These are phyloP conservation scores for Nicotiana undulata DNA, from an alignment of 257 asterid genomes.

Conservation along the genomic window DNA sequence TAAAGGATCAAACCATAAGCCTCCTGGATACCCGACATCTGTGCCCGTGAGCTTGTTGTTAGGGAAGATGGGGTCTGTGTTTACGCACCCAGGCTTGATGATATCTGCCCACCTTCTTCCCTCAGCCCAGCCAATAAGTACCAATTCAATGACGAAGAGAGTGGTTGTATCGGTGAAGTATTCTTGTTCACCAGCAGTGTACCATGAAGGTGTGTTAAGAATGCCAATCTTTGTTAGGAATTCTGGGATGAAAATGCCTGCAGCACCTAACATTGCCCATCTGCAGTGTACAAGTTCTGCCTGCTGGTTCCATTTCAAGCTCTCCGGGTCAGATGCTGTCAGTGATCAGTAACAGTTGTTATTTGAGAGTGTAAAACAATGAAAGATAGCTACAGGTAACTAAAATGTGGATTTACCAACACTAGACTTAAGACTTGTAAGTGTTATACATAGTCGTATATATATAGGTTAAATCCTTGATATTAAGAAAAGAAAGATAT, in stretches of 20 bases:
- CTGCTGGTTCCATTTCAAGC: conserved; percentile 84
- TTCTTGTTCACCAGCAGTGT: conserved; percentile 88
- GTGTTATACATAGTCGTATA: no score
- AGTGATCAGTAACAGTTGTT: neutral
- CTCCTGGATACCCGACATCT: conserved; percentile 94
- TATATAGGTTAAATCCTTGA: no score
- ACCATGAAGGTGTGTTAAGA: conserved; percentile 98
- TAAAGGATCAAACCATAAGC: conserved; percentile 94
- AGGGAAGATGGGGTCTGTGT: conserved; percentile 97
- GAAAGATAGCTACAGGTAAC: no score
- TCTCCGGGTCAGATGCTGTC: conserved; percentile 91
- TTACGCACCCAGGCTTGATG: conserved; percentile 81
- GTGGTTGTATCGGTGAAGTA: conserved; percentile 96
- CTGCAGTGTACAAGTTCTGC: conserved; percentile 93
- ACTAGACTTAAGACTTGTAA: no score
- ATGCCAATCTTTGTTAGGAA: conserved; percentile 84
- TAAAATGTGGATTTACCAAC: no score
- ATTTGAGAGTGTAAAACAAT: no score
- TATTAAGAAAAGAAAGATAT: neutral
- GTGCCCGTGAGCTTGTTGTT: conserved; percentile 98
- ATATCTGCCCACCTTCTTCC: conserved; percentile 99
- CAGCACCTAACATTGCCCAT: conserved; percentile 99
- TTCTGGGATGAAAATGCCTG: conserved; percentile 96
- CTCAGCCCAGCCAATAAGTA: conserved; percentile 99
- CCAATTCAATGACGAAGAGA: conserved; percentile 63